Conservation (phyloP, 2,329 filamentous ascomycete species). For the Arthrinium phaeospermum region DNA sequence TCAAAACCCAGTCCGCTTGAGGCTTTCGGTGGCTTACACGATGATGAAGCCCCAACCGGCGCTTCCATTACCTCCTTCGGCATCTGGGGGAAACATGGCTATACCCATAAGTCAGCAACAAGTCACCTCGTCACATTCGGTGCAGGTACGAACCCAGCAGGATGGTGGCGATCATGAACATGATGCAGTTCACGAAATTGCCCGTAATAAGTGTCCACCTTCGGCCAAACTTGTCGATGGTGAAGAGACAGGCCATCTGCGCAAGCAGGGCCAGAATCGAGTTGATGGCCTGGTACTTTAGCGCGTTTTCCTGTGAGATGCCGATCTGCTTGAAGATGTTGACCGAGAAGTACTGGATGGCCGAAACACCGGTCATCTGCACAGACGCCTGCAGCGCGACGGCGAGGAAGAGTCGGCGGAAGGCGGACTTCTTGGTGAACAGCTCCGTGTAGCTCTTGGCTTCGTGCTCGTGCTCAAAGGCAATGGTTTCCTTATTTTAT, state of each 20-base stretch:
- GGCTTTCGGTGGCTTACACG: constrained; percentile 41
- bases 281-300: constrained; percentile 79
- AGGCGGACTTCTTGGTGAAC: constrained; percentile 67
- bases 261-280: constrained; percentile 72
- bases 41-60: constrained; percentile 78
- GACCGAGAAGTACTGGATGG: constrained; percentile 78
- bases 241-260: constrained; percentile 70
- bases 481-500: constrained; percentile 51
- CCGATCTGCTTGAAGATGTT: constrained; percentile 72
- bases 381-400: constrained; percentile 72
- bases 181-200: constrained; percentile 73
- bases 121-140: neutral
- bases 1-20: too few relatives aligned
- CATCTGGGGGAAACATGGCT: constrained; percentile 64
- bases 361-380: constrained; percentile 78
- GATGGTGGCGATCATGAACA: constrained; percentile 71
- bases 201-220: constrained; percentile 75
- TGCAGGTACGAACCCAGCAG: constrained; percentile 43
- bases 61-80: constrained; percentile 48
- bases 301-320: constrained; percentile 66
- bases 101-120: constrained; percentile 30
- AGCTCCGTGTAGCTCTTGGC: constrained; percentile 75
- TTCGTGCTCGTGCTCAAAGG: constrained; percentile 69
- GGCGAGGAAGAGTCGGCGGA: constrained; percentile 74
- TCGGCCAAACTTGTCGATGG: constrained; percentile 74